Base-by-base conservation (phyloP, 2,329 filamentous ascomycete genomes). In the Nectriaceae sp. region DNA sequence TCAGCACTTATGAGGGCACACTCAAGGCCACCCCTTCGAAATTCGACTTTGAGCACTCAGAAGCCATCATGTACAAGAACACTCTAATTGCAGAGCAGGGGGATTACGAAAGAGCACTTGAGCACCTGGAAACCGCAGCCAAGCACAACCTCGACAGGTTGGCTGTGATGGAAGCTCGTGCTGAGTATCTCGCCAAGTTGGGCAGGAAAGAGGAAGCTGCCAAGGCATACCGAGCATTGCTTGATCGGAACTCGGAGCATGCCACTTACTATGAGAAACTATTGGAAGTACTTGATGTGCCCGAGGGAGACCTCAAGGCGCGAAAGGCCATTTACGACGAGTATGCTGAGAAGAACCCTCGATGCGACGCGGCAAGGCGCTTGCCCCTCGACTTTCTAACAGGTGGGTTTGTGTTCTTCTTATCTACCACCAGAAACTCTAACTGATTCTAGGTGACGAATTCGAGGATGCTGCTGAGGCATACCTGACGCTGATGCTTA, bases 31-130 rank as follows among this genome's bases (percentile, higher is more conserved):
- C 86, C 10, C 90, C 91, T 2, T 80, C 85, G 11, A 87, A 87
- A 65, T 76, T 80, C 41, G 93, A 97, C 66, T 81, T 93, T 64
- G 94, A 99, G 70, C 89, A 97, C 70, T 94, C 92, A 24, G 94
- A 99, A 73, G 90, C 93, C 38, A 78, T 90, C 49, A 78, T 99
- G 73, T 99, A 99, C 76, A 97, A 96, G 73, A 99, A 97, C 72
- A 82, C 80, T 40, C 85, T 99, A 63, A 97, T 99, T 66, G 90
- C 90, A 31, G 95, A 97, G 72, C 83, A 85, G 49, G 92, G 92
- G 15, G 87, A 97, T 57, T 80, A 85, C 42, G 79, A 95, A 63
- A 83, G 88, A 62, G 94, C 94, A 4, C 73, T 97, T 64, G 86
- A 95, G 55, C 91, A 99, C 64, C 77, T 99, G 35, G 87, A 97